Evolutionary conservation across 495 filamentous ascomycete species (phyloP).

Genomic region (Chlorociboria aeruginascens): DNA sequence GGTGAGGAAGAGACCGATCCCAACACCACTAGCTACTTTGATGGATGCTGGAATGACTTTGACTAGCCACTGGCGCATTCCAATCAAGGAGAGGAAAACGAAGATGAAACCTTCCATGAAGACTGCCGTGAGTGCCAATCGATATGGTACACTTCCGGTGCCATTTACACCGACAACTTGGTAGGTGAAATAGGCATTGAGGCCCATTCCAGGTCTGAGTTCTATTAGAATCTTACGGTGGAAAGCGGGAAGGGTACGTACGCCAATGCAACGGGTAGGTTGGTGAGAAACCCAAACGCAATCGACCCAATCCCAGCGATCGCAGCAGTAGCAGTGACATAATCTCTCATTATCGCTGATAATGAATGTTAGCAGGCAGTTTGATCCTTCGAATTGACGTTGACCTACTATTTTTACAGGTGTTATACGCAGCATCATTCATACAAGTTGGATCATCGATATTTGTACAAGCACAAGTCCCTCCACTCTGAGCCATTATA

Average conservation of each 20-base stretch:
- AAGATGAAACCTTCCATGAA: conserved; percentile 67
- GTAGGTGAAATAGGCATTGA: conserved; percentile 82
- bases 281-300: conserved; percentile 40
- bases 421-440: conserved; percentile 40
- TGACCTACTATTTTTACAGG: conserved; percentile 33
- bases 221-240: conserved; percentile 13
- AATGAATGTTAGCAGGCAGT: neutral
- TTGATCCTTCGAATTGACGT: no score
- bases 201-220: conserved; percentile 62
- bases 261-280: conserved; percentile 40
- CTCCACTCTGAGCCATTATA: conserved; percentile 51
- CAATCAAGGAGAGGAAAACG: conserved; percentile 53
- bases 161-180: conserved; percentile 71
- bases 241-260: conserved; percentile 35
- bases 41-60: conserved; percentile 67
- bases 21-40: conserved; percentile 69
- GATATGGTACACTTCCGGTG: conserved; percentile 51
- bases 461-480: conserved; percentile 52
- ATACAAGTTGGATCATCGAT: conserved; percentile 37
- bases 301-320: conserved; percentile 45
- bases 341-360: conserved; percentile 54
- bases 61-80: conserved; percentile 77
- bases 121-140: conserved; percentile 64
- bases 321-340: conserved; percentile 68
- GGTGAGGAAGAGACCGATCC: conserved; percentile 70